phyloP scores from a whole-genome alignment of 441 rosid genomes.

The Syzygium syzygioides region DNA sequence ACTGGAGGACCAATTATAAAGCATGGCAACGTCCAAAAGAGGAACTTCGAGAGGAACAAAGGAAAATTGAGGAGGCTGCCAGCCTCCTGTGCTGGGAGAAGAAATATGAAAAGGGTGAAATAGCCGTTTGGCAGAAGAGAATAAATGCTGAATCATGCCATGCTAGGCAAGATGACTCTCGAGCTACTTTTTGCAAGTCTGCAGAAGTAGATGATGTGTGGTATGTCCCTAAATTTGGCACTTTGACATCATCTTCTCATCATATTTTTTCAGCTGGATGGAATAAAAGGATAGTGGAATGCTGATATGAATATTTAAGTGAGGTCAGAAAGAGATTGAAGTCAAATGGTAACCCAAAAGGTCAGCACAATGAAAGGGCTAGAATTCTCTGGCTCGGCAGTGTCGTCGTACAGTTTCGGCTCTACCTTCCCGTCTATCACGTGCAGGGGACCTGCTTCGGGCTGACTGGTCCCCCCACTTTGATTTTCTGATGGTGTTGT shows the following conservation, averaged over 20 bases:
- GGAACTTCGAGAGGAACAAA: constrained; percentile 58
- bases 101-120: constrained; percentile 60
- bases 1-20: constrained; percentile 60
- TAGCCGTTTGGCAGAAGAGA: constrained; percentile 67
- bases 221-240: constrained; percentile 28
- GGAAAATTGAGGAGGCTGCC: constrained; percentile 56
- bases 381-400: background rate
- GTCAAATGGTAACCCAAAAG: background rate
- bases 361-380: background rate
- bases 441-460: background rate
- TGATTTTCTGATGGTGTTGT: background rate
- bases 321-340: background rate
- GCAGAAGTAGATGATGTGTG: constrained; percentile 77
- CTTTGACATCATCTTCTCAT: background rate
- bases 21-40: constrained; percentile 72
- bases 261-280: background rate
- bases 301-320: background rate
- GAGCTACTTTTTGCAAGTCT: constrained; percentile 60
- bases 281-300: background rate
- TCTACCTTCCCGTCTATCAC: background rate
- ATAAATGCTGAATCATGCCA: constrained; percentile 41
- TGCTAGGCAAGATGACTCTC: constrained; percentile 47
- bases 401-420: background rate
- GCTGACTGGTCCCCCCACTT: background rate
- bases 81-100: constrained; percentile 75